phyloP scores from a whole-genome alignment of 73 alveolate genomes.

The Paramecium bursaria region DNA sequence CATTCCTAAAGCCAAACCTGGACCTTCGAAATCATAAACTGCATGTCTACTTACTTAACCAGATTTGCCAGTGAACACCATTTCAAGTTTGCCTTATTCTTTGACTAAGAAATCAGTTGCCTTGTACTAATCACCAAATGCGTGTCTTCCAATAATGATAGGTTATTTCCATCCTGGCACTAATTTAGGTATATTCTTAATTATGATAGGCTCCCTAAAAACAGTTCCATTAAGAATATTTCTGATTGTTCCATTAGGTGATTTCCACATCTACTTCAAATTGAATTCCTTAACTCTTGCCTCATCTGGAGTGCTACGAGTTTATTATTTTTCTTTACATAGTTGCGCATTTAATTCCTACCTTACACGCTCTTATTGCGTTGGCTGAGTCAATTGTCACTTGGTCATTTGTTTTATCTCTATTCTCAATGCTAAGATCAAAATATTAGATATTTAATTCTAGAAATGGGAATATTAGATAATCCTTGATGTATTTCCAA shows the following conservation, averaged over 20 bases:
- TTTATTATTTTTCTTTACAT: conserved; percentile 28
- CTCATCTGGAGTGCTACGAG: conserved; percentile 79
- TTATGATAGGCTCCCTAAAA: conserved; percentile 89
- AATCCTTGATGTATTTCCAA: conserved; percentile 70
- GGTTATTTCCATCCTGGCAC: conserved; percentile 95
- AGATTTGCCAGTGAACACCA: conserved; percentile 79
- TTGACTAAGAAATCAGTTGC: conserved; percentile 83
- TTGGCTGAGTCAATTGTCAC: conserved; percentile 81
- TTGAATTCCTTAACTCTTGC: conserved; percentile 86
- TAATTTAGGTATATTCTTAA: conserved; percentile 84
- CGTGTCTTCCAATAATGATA: conserved; percentile 92
- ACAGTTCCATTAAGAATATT: conserved; percentile 92
- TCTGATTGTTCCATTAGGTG: conserved; percentile 94
- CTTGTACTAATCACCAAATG: conserved; percentile 90
- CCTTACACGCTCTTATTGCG: conserved; percentile 79
- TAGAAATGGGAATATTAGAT: conserved; percentile 71
- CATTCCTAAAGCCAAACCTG: conserved; percentile 84
- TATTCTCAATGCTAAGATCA: conserved; percentile 79
- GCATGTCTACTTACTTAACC: conserved; percentile 57
- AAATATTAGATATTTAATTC: conserved; percentile 76
- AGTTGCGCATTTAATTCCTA: conserved; percentile 86
- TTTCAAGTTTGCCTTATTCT: conserved; percentile 79
- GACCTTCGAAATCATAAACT: conserved; percentile 82
- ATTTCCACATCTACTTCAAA: conserved; percentile 91
- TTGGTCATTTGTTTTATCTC: conserved; percentile 83